Conservation (phyloP, 108 stramenopile genomes). For the Craspedostauros australis region DNA sequence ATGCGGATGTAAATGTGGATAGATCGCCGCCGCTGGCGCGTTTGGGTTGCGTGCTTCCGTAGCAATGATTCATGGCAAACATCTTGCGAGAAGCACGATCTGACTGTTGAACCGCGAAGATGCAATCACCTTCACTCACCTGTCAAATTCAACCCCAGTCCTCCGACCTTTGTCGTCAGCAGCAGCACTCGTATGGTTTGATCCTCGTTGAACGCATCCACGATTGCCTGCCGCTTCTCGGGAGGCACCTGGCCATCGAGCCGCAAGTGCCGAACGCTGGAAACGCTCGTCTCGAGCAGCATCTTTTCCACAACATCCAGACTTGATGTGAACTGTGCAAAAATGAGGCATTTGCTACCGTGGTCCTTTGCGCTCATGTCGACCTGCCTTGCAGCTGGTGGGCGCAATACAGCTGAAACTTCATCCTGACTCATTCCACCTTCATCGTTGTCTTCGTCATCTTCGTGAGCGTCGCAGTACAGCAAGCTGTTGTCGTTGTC, state of each 20-base stretch:
- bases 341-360: slow-evolving; percentile 70
- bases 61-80: too few species aligned
- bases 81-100: too few species aligned
- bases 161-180: slow-evolving; percentile 80
- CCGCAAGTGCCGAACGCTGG: slow-evolving; percentile 60
- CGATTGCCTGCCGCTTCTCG: slow-evolving; percentile 44
- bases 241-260: slow-evolving; percentile 73
- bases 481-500: slow-evolving; percentile 75
- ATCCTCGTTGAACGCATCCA: slow-evolving; percentile 75
- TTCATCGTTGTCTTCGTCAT: slow-evolving; percentile 13
- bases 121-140: too few species aligned
- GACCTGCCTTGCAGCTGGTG: background rate
- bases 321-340: slow-evolving; percentile 77
- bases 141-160: slow-evolving; percentile 79
- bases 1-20: too few species aligned
- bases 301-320: slow-evolving; percentile 79
- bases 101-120: too few species aligned
- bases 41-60: too few species aligned
- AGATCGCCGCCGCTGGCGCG: too few species aligned
- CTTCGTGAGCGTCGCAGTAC: slow-evolving; percentile 34
- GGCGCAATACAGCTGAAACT: background rate
- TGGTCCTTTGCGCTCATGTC: background rate
- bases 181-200: slow-evolving; percentile 54
- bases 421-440: background rate
- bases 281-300: slow-evolving; percentile 65